A percentile compares a stretch with the other conserved stretches of the same genome.
These are phyloP conservation scores for Leptographium wingfieldii DNA, from an alignment of 2,329 filamentous ascomycete species.

Conservation along the genomic window DNA sequence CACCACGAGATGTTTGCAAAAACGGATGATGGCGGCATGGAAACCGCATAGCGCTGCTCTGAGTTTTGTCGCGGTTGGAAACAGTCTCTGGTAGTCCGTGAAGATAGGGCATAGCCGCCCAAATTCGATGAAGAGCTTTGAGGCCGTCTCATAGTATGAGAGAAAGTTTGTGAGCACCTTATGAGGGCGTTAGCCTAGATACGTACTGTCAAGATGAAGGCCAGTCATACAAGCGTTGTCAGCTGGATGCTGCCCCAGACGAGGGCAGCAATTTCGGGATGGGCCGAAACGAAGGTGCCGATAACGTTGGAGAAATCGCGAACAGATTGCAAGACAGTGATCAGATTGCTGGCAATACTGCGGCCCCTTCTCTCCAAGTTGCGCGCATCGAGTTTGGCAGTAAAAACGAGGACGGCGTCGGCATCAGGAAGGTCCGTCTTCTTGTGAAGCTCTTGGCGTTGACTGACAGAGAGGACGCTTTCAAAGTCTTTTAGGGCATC, in stretches of 20 bases:
- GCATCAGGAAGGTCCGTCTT: not conserved
- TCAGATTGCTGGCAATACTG: not conserved
- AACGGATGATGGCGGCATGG: not conserved
- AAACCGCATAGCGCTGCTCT: not conserved
- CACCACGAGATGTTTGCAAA: not conserved
- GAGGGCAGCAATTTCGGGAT: not conserved
- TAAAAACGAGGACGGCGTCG: not conserved
- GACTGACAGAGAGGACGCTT: not conserved
- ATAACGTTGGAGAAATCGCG: not conserved
- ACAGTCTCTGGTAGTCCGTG: not conserved
- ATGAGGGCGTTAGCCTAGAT: not conserved
- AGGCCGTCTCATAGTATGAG: not conserved
- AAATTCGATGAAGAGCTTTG: not conserved
- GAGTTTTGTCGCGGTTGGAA: not conserved
- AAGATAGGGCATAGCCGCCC: not conserved
- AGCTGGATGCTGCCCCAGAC: not conserved
- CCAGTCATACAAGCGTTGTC: not conserved
- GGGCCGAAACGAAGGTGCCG: not conserved
- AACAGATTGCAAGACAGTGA: not conserved
- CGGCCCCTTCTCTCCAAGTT: not conserved
- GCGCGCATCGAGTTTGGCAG: not conserved
- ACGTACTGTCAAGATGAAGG: not conserved
- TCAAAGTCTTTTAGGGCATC: not conserved
- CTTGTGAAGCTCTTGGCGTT: not conserved
- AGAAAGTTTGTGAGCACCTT: not conserved